phyloP scores from a whole-genome alignment of 768 basidiomycete species.

The Boletellus emodensis region DNA sequence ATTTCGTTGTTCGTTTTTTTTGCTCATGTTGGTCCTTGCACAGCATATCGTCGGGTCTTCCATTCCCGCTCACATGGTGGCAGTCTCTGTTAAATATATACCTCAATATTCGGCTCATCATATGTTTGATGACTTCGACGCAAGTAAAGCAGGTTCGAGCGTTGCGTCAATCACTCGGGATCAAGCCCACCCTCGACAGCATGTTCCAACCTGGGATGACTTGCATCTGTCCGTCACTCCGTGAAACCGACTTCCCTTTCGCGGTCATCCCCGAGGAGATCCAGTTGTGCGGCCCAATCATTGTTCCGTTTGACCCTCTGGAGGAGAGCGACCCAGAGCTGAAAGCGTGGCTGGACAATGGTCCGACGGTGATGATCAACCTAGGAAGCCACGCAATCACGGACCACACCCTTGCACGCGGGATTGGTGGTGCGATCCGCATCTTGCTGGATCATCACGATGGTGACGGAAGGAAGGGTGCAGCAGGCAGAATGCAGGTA shows the following conservation, averaged over 20 bases:
- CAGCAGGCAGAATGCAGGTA: constrained; percentile 2
- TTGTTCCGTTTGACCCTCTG: constrained; percentile 4
- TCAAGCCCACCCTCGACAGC: neutral
- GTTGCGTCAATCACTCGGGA: constrained; percentile 2
- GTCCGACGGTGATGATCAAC: constrained; percentile 12
- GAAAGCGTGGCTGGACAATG: constrained; percentile 8
- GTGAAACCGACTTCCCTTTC: constrained; percentile 1
- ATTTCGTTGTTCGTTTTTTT: neutral
- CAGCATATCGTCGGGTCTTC: constrained; percentile 7
- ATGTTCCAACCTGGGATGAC: neutral
- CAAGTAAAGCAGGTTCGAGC: neutral
- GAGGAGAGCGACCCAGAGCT: constrained; percentile 5
- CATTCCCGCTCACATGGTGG: constrained; percentile 15
- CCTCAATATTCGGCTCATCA: neutral
- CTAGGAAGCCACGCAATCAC: constrained; percentile 3
- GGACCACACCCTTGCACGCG: neutral
- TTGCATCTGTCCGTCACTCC: constrained; percentile 1
- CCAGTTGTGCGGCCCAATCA: constrained; percentile 5
- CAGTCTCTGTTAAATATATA: constrained; percentile 10
- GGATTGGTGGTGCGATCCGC: constrained; percentile 5
- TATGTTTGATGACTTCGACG: neutral
- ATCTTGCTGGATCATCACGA: constrained; percentile 3
- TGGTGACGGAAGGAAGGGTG: neutral
- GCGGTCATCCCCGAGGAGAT: constrained; percentile 8
- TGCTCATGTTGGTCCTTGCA: neutral